These are phyloP conservation scores for Calonectria hongkongensis DNA, from an alignment of 2,329 filamentous ascomycete species.

Conservation along the genomic window DNA sequence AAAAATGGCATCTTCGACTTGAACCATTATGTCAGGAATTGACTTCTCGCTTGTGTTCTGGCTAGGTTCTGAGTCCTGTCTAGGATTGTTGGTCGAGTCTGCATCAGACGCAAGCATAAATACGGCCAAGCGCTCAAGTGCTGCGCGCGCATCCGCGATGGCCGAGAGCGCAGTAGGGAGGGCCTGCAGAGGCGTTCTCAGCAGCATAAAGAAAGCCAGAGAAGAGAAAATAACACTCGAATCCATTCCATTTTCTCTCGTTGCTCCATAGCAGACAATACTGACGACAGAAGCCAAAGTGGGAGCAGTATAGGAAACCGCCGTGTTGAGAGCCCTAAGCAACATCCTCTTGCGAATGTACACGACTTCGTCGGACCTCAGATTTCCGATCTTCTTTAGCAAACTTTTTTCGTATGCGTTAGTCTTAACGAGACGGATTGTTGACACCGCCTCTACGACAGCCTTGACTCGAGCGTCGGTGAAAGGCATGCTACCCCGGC, in stretches of 20 bases:
- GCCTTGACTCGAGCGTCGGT: constrained; percentile 15
- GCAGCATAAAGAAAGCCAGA: constrained; percentile 1
- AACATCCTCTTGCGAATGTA: constrained; percentile 18
- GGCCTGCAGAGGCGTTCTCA: constrained; percentile 9
- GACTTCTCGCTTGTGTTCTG: neutral
- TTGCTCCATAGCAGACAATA: constrained; percentile 10
- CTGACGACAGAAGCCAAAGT: constrained; percentile 3
- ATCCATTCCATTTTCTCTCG: neutral
- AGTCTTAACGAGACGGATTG: constrained; percentile 14
- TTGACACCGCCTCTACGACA: neutral
- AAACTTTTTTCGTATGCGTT: constrained; percentile 14
- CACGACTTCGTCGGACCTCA: neutral
- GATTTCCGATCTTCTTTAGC: neutral
- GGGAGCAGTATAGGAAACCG: neutral
- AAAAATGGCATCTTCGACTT: constrained; percentile 14
- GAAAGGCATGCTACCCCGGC: constrained; percentile 7
- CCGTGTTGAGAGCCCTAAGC: constrained; percentile 12
- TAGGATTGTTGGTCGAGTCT: neutral
- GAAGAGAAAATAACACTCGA: constrained; percentile 9
- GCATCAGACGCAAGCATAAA: constrained; percentile 4
- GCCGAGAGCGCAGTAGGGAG: constrained; percentile 1
- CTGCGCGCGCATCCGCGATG: constrained; percentile 5
- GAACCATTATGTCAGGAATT: neutral
- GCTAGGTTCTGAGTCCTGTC: neutral
- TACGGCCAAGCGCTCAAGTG: constrained; percentile 10